Conservation (phyloP, 2,329 filamentous ascomycete genomes). For the Claviceps sp. region DNA sequence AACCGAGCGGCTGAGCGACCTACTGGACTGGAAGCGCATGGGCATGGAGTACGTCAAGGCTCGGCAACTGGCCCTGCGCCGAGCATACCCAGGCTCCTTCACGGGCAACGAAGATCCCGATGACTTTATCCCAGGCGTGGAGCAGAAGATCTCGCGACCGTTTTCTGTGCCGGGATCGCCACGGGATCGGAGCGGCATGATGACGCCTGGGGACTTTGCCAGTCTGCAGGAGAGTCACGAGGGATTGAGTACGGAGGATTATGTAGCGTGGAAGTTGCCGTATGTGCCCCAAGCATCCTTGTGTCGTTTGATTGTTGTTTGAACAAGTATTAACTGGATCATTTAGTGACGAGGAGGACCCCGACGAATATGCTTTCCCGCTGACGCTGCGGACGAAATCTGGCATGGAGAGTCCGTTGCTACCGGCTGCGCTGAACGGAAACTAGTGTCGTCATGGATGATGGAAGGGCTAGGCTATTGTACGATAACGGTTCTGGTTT, state of each 20-base stretch:
- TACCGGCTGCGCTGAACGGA: conserved; percentile 10
- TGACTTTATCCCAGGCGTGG: conserved; percentile 82
- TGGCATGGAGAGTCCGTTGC: conserved; percentile 16
- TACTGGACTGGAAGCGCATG: conserved; percentile 99
- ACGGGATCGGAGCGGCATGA: conserved; percentile 84
- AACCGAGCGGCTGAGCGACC: conserved; percentile 85
- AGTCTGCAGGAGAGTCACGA: conserved; percentile 90
- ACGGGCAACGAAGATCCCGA: conserved; percentile 68
- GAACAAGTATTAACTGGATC: neutral
- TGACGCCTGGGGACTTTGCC: conserved; percentile 97
- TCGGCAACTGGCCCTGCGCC: conserved; percentile 75
- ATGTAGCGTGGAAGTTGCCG: conserved; percentile 96
- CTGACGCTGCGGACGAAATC: conserved; percentile 41
- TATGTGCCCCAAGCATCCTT: conserved; percentile 41
- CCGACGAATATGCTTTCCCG: conserved; percentile 54
- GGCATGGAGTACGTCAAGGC: conserved; percentile 99
- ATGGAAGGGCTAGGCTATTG: neutral
- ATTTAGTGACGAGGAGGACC: conserved; percentile 78
- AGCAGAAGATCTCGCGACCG: conserved; percentile 89
- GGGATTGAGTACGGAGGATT: conserved; percentile 89
- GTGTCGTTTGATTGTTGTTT: neutral
- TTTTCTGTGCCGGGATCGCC: conserved; percentile 91
- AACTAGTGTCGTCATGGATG: conserved; percentile 2
- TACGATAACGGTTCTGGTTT: neutral
- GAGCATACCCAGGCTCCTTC: conserved; percentile 85